Evolutionary conservation across 2,329 filamentous ascomycete genomes (phyloP).

Genomic region (Cladophialophora psammophila): DNA sequence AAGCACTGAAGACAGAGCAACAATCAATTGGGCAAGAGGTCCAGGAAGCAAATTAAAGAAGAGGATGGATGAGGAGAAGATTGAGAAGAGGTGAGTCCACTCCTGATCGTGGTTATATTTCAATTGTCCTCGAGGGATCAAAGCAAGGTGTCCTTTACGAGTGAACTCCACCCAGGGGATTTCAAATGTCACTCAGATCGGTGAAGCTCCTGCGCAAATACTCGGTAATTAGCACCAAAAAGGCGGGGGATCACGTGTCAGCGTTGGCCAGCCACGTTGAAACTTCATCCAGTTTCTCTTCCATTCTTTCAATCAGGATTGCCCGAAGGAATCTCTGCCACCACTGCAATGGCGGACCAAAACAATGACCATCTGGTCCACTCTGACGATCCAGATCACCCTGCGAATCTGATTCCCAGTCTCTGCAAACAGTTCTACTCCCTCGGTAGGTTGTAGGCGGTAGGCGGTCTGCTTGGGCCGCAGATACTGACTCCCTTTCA

Average conservation of each 20-base stretch:
- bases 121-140: slow-evolving; percentile 18
- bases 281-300: slow-evolving; percentile 17
- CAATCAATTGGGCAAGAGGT: slow-evolving; percentile 21
- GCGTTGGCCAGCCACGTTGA: background rate
- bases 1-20: slow-evolving; percentile 30
- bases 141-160: slow-evolving; percentile 40
- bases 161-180: slow-evolving; percentile 28
- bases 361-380: slow-evolving; percentile 63
- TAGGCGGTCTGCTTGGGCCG: slow-evolving; percentile 59
- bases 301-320: slow-evolving; percentile 3
- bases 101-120: slow-evolving; percentile 29
- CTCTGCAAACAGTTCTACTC: slow-evolving; percentile 96
- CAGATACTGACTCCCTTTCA: slow-evolving; percentile 24
- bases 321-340: background rate
- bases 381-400: slow-evolving; percentile 78
- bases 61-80: slow-evolving; percentile 33
- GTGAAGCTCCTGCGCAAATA: slow-evolving; percentile 16
- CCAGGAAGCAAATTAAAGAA: slow-evolving; percentile 35
- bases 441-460: slow-evolving; percentile 69
- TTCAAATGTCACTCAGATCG: slow-evolving; percentile 23
- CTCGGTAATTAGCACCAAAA: background rate
- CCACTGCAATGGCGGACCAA: slow-evolving; percentile 21
- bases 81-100: slow-evolving; percentile 2
- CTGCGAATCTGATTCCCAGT: slow-evolving; percentile 91
- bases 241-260: slow-evolving; percentile 21